Evolutionary conservation across 345 rosid genomes (phyloP), one percentile per base, ranked within the genome.

Genomic region (Noccaea bulbosa): DNA sequence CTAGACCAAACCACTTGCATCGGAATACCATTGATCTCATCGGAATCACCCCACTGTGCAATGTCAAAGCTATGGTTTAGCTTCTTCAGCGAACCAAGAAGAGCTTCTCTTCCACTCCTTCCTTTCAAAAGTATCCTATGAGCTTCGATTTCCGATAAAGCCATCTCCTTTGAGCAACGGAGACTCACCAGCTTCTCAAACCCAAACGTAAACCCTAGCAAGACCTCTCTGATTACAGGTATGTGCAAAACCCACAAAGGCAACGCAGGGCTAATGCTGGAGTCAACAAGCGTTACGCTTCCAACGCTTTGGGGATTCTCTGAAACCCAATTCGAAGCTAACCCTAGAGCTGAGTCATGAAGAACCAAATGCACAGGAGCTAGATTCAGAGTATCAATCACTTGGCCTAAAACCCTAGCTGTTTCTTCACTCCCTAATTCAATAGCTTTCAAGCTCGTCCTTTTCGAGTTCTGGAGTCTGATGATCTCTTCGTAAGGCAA

Each of bases 351-450:
- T 30, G 96, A 85, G 83, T 93, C 98, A 47, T 93, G 98, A 39
- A 93, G 81, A 75, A 91, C 87, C 80, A 91, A 78, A 86, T 93
- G 97, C 60, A 87, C 84, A 65, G 97, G 92, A 71, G 87, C 84
- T 71, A 93, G 82, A 48, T 86, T 80, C 84, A 86, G 55, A 33
- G 97, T 83, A 65, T 77, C 82, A 24, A 91, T 85, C 55, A 93
- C 87, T 60, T 93, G 94, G 4, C 84, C 71, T 67, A 93, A 82
- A 79, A 87, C 88, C 69, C 50, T 80, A 24, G 88, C 82, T 34
- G 83, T 80, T 73, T 93, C 96, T 79, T 88, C 90, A 48, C 87
- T 76, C 2, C 89, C 90, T 77, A 88, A 47, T 4, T 73, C 96
- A 38, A 91, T 78, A 52, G 86, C 77, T 70, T 78, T 85, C 22